These are phyloP conservation scores for Passalora sequoiae DNA, from an alignment of 2,329 filamentous ascomycete genomes.

Conservation along the genomic window DNA sequence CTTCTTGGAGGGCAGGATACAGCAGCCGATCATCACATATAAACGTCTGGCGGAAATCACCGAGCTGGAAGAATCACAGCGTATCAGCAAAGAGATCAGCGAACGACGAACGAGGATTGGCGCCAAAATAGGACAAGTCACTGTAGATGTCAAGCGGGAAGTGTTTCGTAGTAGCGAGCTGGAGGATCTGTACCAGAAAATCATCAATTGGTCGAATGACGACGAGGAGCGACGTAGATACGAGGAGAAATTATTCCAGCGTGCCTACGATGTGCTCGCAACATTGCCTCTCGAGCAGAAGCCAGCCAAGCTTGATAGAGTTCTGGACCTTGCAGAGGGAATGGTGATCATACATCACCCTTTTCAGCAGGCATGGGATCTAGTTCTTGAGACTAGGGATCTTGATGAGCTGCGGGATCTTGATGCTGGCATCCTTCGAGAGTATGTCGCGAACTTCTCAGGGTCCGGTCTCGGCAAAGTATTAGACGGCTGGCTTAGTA, in stretches of 20 bases:
- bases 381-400: slow-evolving; percentile 85
- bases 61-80: slow-evolving; percentile 80
- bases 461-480: slow-evolving; percentile 77
- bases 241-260: slow-evolving; percentile 82
- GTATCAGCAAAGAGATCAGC: slow-evolving; percentile 83
- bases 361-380: slow-evolving; percentile 83
- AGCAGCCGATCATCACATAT: slow-evolving; percentile 74
- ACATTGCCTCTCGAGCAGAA: slow-evolving; percentile 66
- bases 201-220: slow-evolving; percentile 86
- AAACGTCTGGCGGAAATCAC: slow-evolving; percentile 75
- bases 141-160: slow-evolving; percentile 78
- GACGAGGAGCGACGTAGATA: slow-evolving; percentile 78
- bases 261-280: slow-evolving; percentile 72
- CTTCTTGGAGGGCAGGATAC: slow-evolving; percentile 76
- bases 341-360: slow-evolving; percentile 97
- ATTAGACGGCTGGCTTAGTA: slow-evolving; percentile 74
- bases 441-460: slow-evolving; percentile 80
- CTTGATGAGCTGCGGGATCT: slow-evolving; percentile 66
- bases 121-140: slow-evolving; percentile 77
- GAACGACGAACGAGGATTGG: slow-evolving; percentile 84
- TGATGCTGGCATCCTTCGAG: slow-evolving; percentile 70
- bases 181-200: slow-evolving; percentile 71
- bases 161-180: slow-evolving; percentile 70
- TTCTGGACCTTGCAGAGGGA: slow-evolving; percentile 72
- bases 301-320: slow-evolving; percentile 61